phyloP scores from a whole-genome alignment of 345 rosid genomes.

The Brassica juncea region DNA sequence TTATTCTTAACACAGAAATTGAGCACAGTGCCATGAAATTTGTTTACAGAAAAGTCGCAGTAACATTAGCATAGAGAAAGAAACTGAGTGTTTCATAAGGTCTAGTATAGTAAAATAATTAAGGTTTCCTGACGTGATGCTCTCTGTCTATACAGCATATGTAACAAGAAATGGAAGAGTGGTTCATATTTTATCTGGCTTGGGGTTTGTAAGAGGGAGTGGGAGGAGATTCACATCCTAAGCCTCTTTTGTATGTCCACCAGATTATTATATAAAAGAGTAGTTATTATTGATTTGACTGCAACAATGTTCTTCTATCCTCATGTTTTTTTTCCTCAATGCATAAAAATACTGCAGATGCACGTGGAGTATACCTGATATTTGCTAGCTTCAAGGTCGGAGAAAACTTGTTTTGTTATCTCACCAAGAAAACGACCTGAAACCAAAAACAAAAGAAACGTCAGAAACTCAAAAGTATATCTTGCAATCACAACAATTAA shows the following conservation, averaged over 20 bases:
- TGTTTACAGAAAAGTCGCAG: background rate
- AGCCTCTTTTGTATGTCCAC: background rate
- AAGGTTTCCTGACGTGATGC: background rate
- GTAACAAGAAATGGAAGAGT: conserved; percentile 8
- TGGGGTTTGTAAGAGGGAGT: background rate
- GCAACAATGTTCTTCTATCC: background rate
- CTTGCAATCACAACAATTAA: background rate
- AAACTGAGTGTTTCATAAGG: background rate
- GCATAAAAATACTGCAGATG: conserved; percentile 7
- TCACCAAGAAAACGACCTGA: conserved; percentile 97
- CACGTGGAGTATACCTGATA: conserved; percentile 63
- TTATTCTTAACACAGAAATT: background rate
- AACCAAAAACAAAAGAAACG: conserved; percentile 15
- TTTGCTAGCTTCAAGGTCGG: conserved; percentile 94
- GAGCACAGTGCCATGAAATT: background rate
- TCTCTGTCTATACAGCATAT: conserved; percentile 14
- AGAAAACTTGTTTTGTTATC: conserved; percentile 88
- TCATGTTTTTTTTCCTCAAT: background rate
- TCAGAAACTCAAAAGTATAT: conserved; percentile 8
- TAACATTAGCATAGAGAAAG: background rate
- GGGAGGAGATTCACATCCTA: background rate
- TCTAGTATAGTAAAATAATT: background rate
- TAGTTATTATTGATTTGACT: background rate
- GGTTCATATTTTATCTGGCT: conserved; percentile 4
- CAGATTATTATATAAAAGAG: background rate